Evolutionary conservation across 2,329 filamentous ascomycete species (phyloP).

Genomic region (Phyllosticta citriasiana): DNA sequence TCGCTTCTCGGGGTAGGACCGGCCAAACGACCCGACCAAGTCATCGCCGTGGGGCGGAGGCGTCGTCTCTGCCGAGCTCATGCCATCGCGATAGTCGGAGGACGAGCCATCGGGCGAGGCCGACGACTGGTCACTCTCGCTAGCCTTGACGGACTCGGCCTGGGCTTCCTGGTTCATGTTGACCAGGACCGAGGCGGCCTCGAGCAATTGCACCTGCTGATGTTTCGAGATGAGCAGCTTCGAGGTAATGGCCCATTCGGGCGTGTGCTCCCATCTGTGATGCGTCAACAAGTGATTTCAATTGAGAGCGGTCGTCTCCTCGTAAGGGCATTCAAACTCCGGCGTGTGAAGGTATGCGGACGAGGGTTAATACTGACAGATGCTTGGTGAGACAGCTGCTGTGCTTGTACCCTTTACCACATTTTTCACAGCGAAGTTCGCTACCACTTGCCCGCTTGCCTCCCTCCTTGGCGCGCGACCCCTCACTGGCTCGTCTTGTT

Average conservation of each 20-base stretch:
- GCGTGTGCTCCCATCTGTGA: slow-evolving; percentile 95
- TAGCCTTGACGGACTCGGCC: slow-evolving; percentile 52
- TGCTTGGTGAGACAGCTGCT: slow-evolving; percentile 99
- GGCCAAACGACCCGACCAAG: slow-evolving; percentile 36
- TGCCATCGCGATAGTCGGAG: slow-evolving; percentile 59
- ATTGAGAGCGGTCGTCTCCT: not conserved
- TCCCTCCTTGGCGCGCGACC: slow-evolving; percentile 69
- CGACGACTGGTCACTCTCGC: slow-evolving; percentile 71
- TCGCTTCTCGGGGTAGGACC: slow-evolving; percentile 30
- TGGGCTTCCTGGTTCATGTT: slow-evolving; percentile 68
- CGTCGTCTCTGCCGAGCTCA: slow-evolving; percentile 85
- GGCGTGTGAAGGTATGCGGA: slow-evolving; percentile 33
- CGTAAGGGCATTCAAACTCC: slow-evolving; percentile 27
- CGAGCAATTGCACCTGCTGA: slow-evolving; percentile 94
- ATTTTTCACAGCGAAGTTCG: slow-evolving; percentile 93
- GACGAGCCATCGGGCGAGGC: slow-evolving; percentile 73
- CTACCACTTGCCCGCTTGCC: slow-evolving; percentile 66
- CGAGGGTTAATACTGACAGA: slow-evolving; percentile 68
- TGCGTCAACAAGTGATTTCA: slow-evolving; percentile 6
- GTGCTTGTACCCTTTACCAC: slow-evolving; percentile 99
- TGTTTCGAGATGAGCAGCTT: slow-evolving; percentile 99
- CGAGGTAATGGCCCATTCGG: slow-evolving; percentile 93
- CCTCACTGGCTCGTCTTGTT: slow-evolving; percentile 67
- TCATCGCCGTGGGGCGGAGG: slow-evolving; percentile 67
- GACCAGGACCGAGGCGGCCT: slow-evolving; percentile 92